Percentiles rank a stretch among this genome's conserved stretches.
Conservation (phyloP, 495 filamentous ascomycete genomes). For the Aspergillus taichungensis region DNA sequence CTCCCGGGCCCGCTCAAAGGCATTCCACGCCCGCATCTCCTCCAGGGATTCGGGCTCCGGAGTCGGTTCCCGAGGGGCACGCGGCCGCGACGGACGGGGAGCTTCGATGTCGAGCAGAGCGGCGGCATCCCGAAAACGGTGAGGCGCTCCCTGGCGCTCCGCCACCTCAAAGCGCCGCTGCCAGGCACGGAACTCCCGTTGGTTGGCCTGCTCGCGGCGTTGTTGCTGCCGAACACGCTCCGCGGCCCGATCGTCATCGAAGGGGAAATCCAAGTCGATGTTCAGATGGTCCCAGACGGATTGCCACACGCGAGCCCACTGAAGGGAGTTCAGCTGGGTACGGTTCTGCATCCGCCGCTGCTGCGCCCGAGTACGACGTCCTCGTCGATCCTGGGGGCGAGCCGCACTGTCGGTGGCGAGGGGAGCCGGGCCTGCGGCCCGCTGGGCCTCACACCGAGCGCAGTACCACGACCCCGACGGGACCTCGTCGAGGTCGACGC, state of each 20-base stretch:
- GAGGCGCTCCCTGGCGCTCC: conserved; percentile 65
- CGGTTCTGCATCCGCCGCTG: conserved; percentile 32
- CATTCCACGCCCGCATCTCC: conserved; percentile 80
- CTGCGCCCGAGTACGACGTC: conserved; percentile 44
- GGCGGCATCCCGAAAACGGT: conserved; percentile 58
- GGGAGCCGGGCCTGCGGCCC: conserved; percentile 30
- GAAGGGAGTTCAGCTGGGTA: conserved; percentile 38
- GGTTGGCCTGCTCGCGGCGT: conserved; percentile 50
- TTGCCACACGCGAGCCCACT: conserved; percentile 64
- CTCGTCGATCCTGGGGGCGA: conserved; percentile 28
- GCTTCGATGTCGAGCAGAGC: conserved; percentile 41
- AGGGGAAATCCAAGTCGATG: conserved; percentile 82
- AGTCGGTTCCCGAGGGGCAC: conserved; percentile 36
- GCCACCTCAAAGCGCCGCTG: conserved; percentile 73
- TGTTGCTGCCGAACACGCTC: conserved; percentile 44
- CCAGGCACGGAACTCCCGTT: conserved; percentile 63
- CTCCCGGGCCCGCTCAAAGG: conserved; percentile 73
- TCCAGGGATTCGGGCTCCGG: conserved; percentile 63
- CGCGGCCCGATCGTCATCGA: conserved; percentile 58
- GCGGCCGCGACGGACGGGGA: conserved; percentile 35
- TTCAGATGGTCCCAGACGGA: conserved; percentile 56
- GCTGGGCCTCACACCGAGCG: conserved; percentile 56
- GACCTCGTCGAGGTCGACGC: conserved; percentile 66
- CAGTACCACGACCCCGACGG: conserved; percentile 80
- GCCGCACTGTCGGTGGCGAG: conserved; percentile 20